phyloP scores from a whole-genome alignment of 768 basidiomycete genomes.

The Suillus paluster region DNA sequence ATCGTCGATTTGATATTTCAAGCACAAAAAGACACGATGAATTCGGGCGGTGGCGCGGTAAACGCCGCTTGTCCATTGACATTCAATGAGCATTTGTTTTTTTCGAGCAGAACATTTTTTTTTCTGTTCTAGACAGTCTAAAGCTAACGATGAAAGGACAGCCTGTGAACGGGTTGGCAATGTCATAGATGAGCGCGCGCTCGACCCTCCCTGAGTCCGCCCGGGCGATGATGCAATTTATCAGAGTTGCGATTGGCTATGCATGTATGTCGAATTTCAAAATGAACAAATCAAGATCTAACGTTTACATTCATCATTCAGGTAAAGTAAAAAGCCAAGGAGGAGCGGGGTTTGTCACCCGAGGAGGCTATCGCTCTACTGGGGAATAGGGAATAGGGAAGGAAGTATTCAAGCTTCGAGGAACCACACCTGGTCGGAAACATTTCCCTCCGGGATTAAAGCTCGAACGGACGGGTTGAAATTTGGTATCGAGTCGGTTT shows the following conservation, averaged over 20 bases:
- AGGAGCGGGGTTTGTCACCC: not conserved
- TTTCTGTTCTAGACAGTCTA: not conserved
- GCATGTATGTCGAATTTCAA: not conserved
- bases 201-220: not conserved
- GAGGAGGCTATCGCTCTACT: not conserved
- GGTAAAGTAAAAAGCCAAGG: conserved; percentile 1
- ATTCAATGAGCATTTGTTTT: too few relatives aligned
- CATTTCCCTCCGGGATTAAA: not conserved
- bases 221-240: not conserved
- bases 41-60: not conserved
- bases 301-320: not conserved
- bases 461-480: not conserved
- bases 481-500: too few relatives aligned
- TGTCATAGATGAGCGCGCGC: not conserved
- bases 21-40: not conserved
- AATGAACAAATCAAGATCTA: not conserved
- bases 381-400: too few relatives aligned
- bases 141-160: not conserved
- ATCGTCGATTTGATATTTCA: not conserved
- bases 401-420: not conserved
- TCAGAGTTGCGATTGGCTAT: not conserved
- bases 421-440: not conserved
- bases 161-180: not conserved
- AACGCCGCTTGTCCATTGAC: not conserved
- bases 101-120: not conserved